Percentiles rank a stretch among this genome's conserved stretches.
Evolutionary conservation across 257 asterid species (phyloP).

Genomic region (Phtheirospermum japonicum): DNA sequence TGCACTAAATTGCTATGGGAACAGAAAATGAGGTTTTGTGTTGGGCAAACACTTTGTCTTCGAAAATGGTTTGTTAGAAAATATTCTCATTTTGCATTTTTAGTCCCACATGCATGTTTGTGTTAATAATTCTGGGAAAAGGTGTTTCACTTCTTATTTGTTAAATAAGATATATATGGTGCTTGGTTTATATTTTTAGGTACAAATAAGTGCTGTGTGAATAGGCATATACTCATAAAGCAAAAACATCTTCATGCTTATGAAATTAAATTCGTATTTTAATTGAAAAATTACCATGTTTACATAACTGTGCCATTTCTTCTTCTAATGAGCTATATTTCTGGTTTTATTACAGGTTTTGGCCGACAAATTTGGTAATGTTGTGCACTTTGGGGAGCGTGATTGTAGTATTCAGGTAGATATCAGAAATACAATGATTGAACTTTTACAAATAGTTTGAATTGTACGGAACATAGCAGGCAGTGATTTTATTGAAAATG

Average conservation of each 20-base stretch:
- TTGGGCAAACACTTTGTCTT: conserved; percentile 7
- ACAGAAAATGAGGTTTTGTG: background rate
- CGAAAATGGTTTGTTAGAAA: background rate
- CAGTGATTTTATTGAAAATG: conserved; percentile 13
- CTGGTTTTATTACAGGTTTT: conserved; percentile 56
- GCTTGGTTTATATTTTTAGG: background rate
- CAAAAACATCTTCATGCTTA: background rate
- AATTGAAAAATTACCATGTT: background rate
- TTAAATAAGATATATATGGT: background rate
- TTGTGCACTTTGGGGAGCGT: conserved; percentile 98
- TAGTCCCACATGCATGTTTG: background rate
- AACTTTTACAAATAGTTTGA: conserved; percentile 18
- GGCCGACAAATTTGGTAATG: conserved; percentile 91
- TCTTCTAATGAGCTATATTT: conserved; percentile 4
- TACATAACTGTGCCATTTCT: conserved; percentile 10
- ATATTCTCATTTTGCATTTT: conserved; percentile 1
- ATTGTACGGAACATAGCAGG: conserved; percentile 11
- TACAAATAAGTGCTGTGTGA: background rate
- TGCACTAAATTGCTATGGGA: conserved; percentile 1
- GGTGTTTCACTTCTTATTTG: conserved; percentile 7
- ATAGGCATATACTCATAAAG: background rate
- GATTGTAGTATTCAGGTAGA: conserved; percentile 97
- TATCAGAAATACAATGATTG: background rate
- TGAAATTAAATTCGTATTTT: background rate
- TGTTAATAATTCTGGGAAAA: background rate